Evolutionary conservation across 192 early-diverging fungal species (phyloP).

Genomic region (Backusella australiensis): DNA sequence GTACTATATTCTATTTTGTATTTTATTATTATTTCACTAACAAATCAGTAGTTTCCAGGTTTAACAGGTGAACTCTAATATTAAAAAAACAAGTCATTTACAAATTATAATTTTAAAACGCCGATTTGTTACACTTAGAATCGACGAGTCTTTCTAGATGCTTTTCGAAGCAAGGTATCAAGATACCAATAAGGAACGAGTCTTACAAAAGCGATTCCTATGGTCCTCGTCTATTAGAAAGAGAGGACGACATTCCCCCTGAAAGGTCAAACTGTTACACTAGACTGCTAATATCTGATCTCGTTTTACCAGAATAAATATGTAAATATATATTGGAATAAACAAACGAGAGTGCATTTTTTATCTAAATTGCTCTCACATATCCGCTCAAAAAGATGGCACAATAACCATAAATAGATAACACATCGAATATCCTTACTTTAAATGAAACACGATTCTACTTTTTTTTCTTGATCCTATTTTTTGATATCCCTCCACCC

Average conservation of each 20-base stretch:
- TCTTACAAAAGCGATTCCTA: neutral
- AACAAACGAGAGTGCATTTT: neutral
- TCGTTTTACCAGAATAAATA: neutral
- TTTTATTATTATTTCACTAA: neutral
- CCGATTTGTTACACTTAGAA: neutral
- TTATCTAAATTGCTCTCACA: neutral
- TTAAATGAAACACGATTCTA: neutral
- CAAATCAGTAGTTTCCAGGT: slow-evolving; percentile 55
- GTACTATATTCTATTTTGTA: neutral
- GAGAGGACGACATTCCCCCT: neutral
- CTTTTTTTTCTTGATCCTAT: neutral
- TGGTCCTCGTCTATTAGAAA: neutral
- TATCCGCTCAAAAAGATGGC: neutral
- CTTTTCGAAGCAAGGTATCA: slow-evolving; percentile 13
- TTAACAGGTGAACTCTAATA: slow-evolving; percentile 62
- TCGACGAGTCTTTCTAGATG: slow-evolving; percentile 10
- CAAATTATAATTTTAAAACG: neutral
- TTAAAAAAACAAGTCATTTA: neutral
- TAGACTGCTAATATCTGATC: neutral
- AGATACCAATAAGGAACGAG: slow-evolving; percentile 13
- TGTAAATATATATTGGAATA: neutral
- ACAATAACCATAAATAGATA: neutral
- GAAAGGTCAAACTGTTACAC: neutral
- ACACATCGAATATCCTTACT: neutral
- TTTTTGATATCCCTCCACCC: neutral